phyloP scores from a whole-genome alignment of 108 stramenopile species.

The Cyclotella baltica region DNA sequence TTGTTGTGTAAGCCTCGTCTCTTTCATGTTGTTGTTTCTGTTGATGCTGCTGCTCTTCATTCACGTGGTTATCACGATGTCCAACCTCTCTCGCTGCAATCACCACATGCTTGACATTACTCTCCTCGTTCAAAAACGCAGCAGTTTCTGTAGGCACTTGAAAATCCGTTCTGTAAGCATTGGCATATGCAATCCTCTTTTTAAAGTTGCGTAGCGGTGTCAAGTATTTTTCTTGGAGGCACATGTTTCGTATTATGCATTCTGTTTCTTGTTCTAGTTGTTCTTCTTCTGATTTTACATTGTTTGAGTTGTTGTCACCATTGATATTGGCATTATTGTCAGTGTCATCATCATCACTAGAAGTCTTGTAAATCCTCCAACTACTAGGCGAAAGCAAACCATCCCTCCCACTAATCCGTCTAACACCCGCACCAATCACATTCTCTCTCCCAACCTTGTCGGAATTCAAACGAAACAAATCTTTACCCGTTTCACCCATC shows the following conservation, averaged over 20 bases:
- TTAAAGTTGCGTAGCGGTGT: constrained; percentile 71
- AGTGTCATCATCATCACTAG: background rate
- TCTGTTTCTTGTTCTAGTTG: constrained; percentile 30
- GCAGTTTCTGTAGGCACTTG: constrained; percentile 85
- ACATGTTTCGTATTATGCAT: constrained; percentile 58
- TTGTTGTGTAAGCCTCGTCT: background rate
- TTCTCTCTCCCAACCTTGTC: constrained; percentile 12
- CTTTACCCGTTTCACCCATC: constrained; percentile 70
- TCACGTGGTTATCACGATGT: constrained; percentile 41
- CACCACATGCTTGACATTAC: constrained; percentile 64
- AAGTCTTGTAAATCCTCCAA: background rate
- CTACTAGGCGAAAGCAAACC: background rate
- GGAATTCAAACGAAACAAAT: constrained; percentile 61
- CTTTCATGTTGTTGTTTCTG: too few relatives aligned
- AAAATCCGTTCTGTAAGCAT: constrained; percentile 91
- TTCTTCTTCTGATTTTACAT: background rate
- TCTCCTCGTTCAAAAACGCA: constrained; percentile 74
- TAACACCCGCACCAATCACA: constrained; percentile 7
- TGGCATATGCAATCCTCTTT: constrained; percentile 84
- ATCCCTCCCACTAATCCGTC: background rate
- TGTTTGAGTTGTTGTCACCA: background rate
- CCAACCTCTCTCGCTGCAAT: constrained; percentile 11
- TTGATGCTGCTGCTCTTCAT: background rate
- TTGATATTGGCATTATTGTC: background rate
- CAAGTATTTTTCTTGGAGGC: constrained; percentile 56